Percentiles rank a stretch among this genome's conserved stretches.
phyloP scores from a whole-genome alignment of 1,284 basidiomycete genomes.

The Leccinum griseonigrum region DNA sequence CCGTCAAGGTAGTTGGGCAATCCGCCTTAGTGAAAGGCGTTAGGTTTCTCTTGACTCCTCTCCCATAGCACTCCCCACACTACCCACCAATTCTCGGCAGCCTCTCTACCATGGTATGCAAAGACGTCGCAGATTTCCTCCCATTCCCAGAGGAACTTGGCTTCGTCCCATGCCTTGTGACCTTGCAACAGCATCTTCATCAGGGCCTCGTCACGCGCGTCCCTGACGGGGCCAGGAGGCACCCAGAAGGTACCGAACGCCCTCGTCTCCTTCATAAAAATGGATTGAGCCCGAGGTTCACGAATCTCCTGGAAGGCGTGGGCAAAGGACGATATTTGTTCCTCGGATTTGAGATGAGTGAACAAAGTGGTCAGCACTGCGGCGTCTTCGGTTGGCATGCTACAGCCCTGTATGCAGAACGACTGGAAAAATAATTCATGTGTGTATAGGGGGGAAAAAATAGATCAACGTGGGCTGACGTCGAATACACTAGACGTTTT shows the following conservation, averaged over 20 bases:
- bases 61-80: slow-evolving; percentile 41
- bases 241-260: slow-evolving; percentile 28
- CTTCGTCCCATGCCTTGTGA: slow-evolving; percentile 32
- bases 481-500: neutral
- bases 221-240: slow-evolving; percentile 39
- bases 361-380: slow-evolving; percentile 45
- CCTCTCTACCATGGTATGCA: slow-evolving; percentile 44
- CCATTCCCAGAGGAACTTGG: slow-evolving; percentile 38
- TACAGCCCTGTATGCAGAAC: slow-evolving; percentile 33
- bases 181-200: slow-evolving; percentile 25
- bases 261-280: slow-evolving; percentile 29
- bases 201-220: slow-evolving; percentile 39
- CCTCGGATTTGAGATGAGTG: slow-evolving; percentile 37
- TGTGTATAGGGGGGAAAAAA: neutral
- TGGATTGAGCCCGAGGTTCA: slow-evolving; percentile 28
- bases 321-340: slow-evolving; percentile 41
- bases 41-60: slow-evolving; percentile 23
- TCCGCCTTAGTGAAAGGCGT: slow-evolving; percentile 7
- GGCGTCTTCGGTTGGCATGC: slow-evolving; percentile 40
- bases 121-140: slow-evolving; percentile 43
- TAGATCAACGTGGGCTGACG: slow-evolving; percentile 6
- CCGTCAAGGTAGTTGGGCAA: neutral
- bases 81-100: slow-evolving; percentile 48
- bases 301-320: slow-evolving; percentile 46
- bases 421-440: slow-evolving; percentile 25